Base-by-base conservation (phyloP, 345 rosid genomes). In the Heritiera fomes region DNA sequence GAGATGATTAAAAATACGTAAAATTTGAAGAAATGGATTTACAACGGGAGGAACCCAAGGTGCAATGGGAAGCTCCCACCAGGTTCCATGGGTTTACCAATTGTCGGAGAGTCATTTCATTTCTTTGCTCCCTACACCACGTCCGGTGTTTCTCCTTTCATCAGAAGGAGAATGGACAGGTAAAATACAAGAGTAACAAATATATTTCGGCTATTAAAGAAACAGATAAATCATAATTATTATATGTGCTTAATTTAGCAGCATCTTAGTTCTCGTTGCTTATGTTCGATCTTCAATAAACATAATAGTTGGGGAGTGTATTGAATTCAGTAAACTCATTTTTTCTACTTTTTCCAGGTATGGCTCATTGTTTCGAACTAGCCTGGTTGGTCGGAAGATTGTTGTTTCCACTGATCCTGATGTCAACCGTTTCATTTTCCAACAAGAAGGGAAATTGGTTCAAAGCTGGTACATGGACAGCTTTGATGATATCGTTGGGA, bases 51-150 rank as follows among this genome's bases (percentile, higher is more conserved):
- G 49, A 70, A 75, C 67, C 82, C 86, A n/a, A 70, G 23, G 77
- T 84, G 71, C 80, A 75, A 69, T n/a, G 84, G 86, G 55, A 71
- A 78, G 68, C 61, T 84, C 34, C 84, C 82, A 70, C 86, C 84
- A 3, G 82, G 84, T 61, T 78, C 82, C 55, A 78, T 75, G 82
- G 86, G 86, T 23, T 67, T 80, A 45, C 86, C 86, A 41, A 17
- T 83, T 47, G 71, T 80, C 47, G 86, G 83, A 67, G 86, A 83
- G 52, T 69, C 86, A 7, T 3, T 78, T 32, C 79, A 84, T 72
- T 81, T 84, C 75, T 78, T 81, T 20, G 32, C 55, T 46, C 81
- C 82, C 17, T 53, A 69, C 77, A 66, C 65, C 13, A 60, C 75
- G 17, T 53, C 76, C 43, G 78, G 71, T 69, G 73, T 81, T 78